Base-by-base conservation (phyloP, 352 stramenopile genomes). In the Phytophthora fragariaefolia region DNA sequence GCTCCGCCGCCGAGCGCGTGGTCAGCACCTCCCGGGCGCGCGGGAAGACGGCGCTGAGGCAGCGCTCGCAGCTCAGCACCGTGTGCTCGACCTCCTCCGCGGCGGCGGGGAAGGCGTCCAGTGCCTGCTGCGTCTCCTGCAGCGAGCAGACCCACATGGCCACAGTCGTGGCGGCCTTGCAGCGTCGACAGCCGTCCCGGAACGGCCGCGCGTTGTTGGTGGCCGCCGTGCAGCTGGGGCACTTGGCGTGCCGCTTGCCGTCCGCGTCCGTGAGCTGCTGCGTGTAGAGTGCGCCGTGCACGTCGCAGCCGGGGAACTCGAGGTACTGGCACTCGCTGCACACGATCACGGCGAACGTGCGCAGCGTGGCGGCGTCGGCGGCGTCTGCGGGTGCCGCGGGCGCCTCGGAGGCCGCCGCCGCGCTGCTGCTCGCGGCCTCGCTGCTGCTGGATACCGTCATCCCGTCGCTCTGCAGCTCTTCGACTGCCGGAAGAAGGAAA, bases 281-380 rank as follows among this genome's bases (percentile, higher is more conserved):
- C 6, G 87, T 93, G 58, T 96, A 96, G 27, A 96, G 60, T 1
- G 92, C 73, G 48, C 88, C 86, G 51, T 96, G 89, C 7, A 95
- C 81, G 55, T 96, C 87, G 57, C 89, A 96, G 38, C 89, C 89
- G 0, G 89, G 89, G 56, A 96, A 96, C 68, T 96, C 89, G 18
- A 96, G 66, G 63, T 94, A 96, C n/a, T 87, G 76, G 49, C 89
- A 96, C 26, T 84, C 70, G 67, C 74, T 78, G 71, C 89, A 96
- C 8, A 95, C 66, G 63, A 96, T 95, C 27, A 87, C 85, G 6
- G 86, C 86, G 55, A 95, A 96, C 18, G 66, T 71, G 0, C 89
- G 87, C 62, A 96, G 76, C 24, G 57, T 65, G 5, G 60, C 51
- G 0, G 59, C 22, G 43, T 72, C 43, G 20, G 17, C 49, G 10